Conservation (phyloP, 108 stramenopile species). For the Discostella pseudostelligera region DNA sequence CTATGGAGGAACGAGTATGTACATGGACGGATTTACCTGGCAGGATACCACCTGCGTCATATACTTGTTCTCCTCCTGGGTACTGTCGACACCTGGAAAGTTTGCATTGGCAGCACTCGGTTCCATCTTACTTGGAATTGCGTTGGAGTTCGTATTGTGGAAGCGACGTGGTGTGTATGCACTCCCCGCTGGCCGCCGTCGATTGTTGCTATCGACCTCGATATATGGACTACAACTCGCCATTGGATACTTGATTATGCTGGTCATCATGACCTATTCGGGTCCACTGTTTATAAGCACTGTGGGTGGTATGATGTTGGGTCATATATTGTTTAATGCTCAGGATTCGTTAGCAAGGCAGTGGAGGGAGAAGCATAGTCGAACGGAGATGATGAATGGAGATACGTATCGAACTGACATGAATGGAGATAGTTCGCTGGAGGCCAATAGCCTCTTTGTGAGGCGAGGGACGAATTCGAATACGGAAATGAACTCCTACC, state of each 20-base stretch:
- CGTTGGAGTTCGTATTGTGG: constrained; percentile 55
- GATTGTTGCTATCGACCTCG: constrained; percentile 53
- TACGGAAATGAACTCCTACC: background rate
- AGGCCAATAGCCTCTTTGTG: background rate
- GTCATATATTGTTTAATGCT: constrained; percentile 78
- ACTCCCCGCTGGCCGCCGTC: constrained; percentile 38
- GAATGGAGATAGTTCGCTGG: background rate
- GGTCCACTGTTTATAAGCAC: constrained; percentile 62
- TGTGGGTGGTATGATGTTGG: constrained; percentile 65
- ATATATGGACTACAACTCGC: constrained; percentile 76
- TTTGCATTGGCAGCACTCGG: constrained; percentile 58
- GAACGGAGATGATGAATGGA: constrained; percentile 6
- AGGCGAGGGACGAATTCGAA: background rate
- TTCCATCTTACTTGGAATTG: constrained; percentile 59
- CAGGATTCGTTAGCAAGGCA: constrained; percentile 53
- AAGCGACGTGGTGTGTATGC: constrained; percentile 50
- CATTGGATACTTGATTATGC: constrained; percentile 83
- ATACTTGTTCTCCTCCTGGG: constrained; percentile 66
- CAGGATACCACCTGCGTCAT: constrained; percentile 69
- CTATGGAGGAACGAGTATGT: constrained; percentile 82
- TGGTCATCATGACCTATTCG: constrained; percentile 82
- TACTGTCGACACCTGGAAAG: constrained; percentile 53
- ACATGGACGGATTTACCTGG: constrained; percentile 87
- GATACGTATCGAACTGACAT: background rate
- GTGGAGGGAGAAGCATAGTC: constrained; percentile 12